Conservation (phyloP, 345 rosid species). For the Kernera saxatilis region DNA sequence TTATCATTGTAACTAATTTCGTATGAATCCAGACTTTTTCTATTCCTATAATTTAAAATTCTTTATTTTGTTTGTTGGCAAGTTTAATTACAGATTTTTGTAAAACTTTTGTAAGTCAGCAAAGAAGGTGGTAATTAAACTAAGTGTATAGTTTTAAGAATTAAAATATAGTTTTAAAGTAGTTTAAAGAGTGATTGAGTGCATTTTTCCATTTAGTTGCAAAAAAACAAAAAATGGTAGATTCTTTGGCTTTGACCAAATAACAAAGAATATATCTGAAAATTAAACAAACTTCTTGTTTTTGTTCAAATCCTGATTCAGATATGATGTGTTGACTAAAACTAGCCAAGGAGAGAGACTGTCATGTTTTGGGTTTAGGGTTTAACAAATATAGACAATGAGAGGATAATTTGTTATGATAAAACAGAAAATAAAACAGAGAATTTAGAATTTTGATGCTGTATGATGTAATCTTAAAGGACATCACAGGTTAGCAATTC, state of each 20-base stretch:
- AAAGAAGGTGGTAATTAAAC: background rate
- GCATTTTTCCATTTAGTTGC: background rate
- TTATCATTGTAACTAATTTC: background rate
- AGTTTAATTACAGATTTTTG: background rate
- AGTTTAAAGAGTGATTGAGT: background rate
- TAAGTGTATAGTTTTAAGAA: background rate
- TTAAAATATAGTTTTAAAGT: background rate
- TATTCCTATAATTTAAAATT: background rate
- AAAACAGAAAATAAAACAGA: conserved; percentile 2
- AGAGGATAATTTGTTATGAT: background rate
- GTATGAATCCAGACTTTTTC: background rate
- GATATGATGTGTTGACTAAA: background rate
- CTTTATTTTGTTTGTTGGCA: background rate
- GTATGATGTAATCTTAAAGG: conserved; percentile 16
- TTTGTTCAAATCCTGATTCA: background rate
- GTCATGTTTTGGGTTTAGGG: conserved; percentile 3
- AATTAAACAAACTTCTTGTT: background rate
- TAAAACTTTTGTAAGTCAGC: background rate
- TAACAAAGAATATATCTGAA: background rate
- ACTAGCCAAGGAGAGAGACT: background rate
- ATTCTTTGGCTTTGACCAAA: background rate
- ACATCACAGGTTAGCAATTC: conserved; percentile 20
- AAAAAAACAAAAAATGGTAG: background rate
- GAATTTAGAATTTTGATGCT: background rate
- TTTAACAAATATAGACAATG: conserved; percentile 5